phyloP scores from a whole-genome alignment of 2,329 filamentous ascomycete species.

The Emericellopsis cladophorae region DNA sequence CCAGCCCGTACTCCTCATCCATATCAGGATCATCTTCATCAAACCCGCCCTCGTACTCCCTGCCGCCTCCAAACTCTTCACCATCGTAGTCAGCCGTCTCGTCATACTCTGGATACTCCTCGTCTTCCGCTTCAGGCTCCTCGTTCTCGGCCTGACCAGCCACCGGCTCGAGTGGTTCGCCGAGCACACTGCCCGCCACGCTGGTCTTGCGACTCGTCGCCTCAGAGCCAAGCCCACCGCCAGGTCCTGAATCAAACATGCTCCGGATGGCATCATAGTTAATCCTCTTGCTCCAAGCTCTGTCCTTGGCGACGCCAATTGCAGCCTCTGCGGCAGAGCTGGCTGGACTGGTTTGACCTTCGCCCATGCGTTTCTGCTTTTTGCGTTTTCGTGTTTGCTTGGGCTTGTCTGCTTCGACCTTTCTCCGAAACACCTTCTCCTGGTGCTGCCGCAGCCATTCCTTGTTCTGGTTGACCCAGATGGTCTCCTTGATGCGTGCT shows the following conservation, averaged over 20 bases:
- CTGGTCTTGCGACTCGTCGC: slow-evolving; percentile 33
- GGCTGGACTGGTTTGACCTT: slow-evolving; percentile 53
- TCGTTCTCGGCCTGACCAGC: slow-evolving; percentile 22
- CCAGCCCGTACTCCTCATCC: slow-evolving; percentile 22
- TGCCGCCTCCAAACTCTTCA: slow-evolving; percentile 16
- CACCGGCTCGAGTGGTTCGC: slow-evolving; percentile 15
- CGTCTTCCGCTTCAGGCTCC: slow-evolving; percentile 14
- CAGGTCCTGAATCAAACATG: slow-evolving; percentile 37
- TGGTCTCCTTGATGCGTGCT: slow-evolving; percentile 70
- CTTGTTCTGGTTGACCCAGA: slow-evolving; percentile 93
- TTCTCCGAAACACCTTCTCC: slow-evolving; percentile 65
- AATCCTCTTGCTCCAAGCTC: slow-evolving; percentile 61
- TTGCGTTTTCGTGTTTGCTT: slow-evolving; percentile 45
- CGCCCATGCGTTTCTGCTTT: slow-evolving; percentile 46
- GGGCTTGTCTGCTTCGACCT: slow-evolving; percentile 43
- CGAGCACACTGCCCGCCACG: slow-evolving; percentile 20
- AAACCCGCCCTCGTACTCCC: slow-evolving; percentile 16
- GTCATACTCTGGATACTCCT: slow-evolving; percentile 20
- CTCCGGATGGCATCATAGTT: slow-evolving; percentile 54
- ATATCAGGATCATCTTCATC: slow-evolving; percentile 24
- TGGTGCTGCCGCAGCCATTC: slow-evolving; percentile 84
- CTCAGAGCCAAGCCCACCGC: slow-evolving; percentile 33
- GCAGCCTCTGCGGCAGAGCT: slow-evolving; percentile 58
- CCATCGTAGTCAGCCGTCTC: slow-evolving; percentile 22
- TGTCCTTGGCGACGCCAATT: slow-evolving; percentile 52